Base-by-base conservation (phyloP, 208 protist genomes). In the Leptomonas seymouri region DNA sequence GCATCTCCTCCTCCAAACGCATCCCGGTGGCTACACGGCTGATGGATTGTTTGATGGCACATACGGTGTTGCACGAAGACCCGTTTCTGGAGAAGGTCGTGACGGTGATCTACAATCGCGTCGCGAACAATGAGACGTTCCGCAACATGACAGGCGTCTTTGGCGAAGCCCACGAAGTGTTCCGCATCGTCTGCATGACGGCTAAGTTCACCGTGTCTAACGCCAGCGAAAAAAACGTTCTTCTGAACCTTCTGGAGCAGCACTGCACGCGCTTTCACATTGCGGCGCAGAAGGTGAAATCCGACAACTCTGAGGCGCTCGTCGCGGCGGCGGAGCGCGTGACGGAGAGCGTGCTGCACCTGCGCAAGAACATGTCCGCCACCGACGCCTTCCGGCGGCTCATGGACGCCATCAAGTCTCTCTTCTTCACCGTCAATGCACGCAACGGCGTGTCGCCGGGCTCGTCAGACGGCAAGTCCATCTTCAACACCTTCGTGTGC, bases 71-170 rank as follows among this genome's bases (percentile, higher is more conserved):
- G 31, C 82, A 91, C 69, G 82, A 87, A 58, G 88, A 93, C 71
- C 88, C 88, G 31, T 93, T 89, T 63, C 53, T 93, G 56, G 88
- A 91, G 71, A 73, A 89, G 34, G 84, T 85, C 30, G 73, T 86
- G 36, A 81, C 71, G 20, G 61, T 74, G 27, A 86, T 89, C 48
- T 60, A 58, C 53, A 73, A 74, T 28, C 82, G 80, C 39, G 44
- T 72, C 34, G 63, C 76, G 27, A 75, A 78, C 54, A 74, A 64
- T 23, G 50, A 65, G 54, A 68, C 56, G 39, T 65, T 78, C 46
- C 69, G 67, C 54, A 85, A 84, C 34, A 63, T 81, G 62, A 80
- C 56, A 25, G 49, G 63, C 49, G 31, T 76, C 12, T 93, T 87
- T 59, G 81, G 86, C 53, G 71, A 85, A 15, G 74, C 66, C 0